Evolutionary conservation across 352 stramenopile genomes (phyloP), one percentile per base, ranked within the genome.

Genomic region (Halophytophthora polymorphica): DNA sequence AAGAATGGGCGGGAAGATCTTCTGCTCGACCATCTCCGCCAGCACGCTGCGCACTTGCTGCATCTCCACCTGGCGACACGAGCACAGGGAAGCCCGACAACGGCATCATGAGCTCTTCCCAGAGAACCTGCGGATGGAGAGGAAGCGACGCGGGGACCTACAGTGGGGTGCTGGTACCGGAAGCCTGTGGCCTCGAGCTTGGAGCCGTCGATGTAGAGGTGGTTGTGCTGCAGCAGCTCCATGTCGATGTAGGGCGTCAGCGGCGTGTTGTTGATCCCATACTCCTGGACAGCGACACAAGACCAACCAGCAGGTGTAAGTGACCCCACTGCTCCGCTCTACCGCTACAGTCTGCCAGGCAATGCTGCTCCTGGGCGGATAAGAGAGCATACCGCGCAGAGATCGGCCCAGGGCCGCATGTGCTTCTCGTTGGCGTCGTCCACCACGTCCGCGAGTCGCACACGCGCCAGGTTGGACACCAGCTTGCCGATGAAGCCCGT

Each of bases 381-480:
- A n/a, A n/a, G n/a, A n/a, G n/a, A 29, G 18, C 25, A 31, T 31
- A 31, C 83, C 56, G 70, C 49, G 47, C 84, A 95, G 19, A 95
- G 68, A 57, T 95, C 82, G 14, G 82, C 86, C 84, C 84, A 95
- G 1, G 84, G 84, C 56, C 88, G 76, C 80, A 95, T 90, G 61
- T 95, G 84, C 70, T 95, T 95, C 45, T 95, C 84, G 48, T 95
- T 95, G n/a, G 83, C 83, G 55, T 93, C 81, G 56, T 95, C 71
- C n/a, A 92, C 84, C 40, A 93, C 81, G 43, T 92, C 81, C 33
- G 74, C 66, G 6, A 95, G 69, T 7, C 79, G 78, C 39, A 95
- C 64, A 17, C 78, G 74, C 5, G 84, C 84, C 18, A 95, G 56
- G 50, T 93, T 93, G 6, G 84, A 95, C 33, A 95, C 63, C 21